phyloP scores from a whole-genome alignment of 768 basidiomycete genomes.

The Tremella yokohamensis region DNA sequence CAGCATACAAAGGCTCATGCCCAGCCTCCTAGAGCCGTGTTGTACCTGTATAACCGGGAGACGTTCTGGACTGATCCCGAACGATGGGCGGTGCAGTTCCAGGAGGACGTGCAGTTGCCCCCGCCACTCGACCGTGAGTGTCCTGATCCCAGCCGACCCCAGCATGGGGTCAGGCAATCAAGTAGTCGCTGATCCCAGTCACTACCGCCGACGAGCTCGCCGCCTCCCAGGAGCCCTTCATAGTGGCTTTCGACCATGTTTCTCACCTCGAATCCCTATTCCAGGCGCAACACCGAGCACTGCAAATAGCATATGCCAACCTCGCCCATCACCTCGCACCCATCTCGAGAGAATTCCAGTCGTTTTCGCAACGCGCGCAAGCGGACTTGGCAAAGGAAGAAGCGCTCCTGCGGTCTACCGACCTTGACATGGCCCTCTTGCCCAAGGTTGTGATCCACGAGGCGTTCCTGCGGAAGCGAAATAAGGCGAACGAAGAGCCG shows the following conservation, averaged over 20 bases:
- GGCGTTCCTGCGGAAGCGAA: slow-evolving; percentile 25
- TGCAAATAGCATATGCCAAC: slow-evolving; percentile 41
- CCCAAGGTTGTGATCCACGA: slow-evolving; percentile 32
- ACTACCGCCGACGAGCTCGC: slow-evolving; percentile 14
- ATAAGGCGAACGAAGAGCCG: slow-evolving; percentile 14
- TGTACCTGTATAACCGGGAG: slow-evolving; percentile 45
- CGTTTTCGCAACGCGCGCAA: slow-evolving; percentile 32
- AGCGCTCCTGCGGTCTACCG: slow-evolving; percentile 22
- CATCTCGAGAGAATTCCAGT: slow-evolving; percentile 30
- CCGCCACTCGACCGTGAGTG: slow-evolving; percentile 35
- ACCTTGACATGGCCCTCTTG: slow-evolving; percentile 37
- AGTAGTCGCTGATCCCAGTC: slow-evolving; percentile 13
- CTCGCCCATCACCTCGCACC: slow-evolving; percentile 37
- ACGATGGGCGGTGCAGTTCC: slow-evolving; percentile 33
- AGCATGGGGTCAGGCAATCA: background rate
- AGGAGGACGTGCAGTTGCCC: slow-evolving; percentile 35
- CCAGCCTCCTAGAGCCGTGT: slow-evolving; percentile 17
- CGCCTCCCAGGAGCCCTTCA: slow-evolving; percentile 33
- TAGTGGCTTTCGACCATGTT: slow-evolving; percentile 38
- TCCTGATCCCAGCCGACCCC: background rate
- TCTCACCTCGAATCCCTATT: slow-evolving; percentile 40
- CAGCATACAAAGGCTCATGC: slow-evolving; percentile 9
- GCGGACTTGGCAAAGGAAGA: slow-evolving; percentile 30
- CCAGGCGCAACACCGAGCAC: slow-evolving; percentile 33
- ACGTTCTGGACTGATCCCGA: slow-evolving; percentile 45